Evolutionary conservation across 1,139 yeast genomes (phyloP).

Genomic region (Kurtzmaniella quercitrusa): DNA sequence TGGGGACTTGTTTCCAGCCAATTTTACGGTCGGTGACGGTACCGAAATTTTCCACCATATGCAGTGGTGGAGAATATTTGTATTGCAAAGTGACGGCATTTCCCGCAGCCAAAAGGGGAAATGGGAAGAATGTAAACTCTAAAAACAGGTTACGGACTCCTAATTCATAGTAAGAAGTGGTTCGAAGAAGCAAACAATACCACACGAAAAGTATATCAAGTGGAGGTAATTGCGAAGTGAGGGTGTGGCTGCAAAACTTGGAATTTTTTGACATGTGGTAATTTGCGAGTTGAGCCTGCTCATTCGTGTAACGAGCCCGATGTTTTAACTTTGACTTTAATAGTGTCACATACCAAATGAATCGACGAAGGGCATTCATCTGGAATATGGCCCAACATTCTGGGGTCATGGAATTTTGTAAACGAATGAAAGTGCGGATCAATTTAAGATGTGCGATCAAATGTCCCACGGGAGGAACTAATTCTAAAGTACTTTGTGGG

Average conservation of each 20-base stretch:
- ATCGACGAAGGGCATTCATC: conserved; percentile 4
- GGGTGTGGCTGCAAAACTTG: conserved; percentile 3
- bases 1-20: not conserved
- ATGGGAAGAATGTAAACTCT: conserved; percentile 5
- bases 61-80: not conserved
- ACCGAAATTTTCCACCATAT: conserved; percentile 3
- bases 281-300: conserved; percentile 4
- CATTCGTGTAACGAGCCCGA: not conserved
- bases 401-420: not conserved
- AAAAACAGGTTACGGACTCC: conserved; percentile 6
- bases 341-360: conserved; percentile 3
- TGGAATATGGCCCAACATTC: conserved; percentile 3
- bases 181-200: conserved; percentile 3
- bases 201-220: conserved; percentile 5
- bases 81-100: conserved; percentile 1
- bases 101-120: conserved; percentile 4
- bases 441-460: conserved; percentile 6
- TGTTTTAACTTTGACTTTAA: conserved; percentile 4
- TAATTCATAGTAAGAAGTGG: conserved; percentile 5
- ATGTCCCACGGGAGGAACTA: conserved; percentile 4
- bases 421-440: conserved; percentile 1
- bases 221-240: conserved; percentile 4
- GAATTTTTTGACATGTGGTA: conserved; percentile 2
- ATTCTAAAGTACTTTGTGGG: not conserved
- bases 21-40: conserved; percentile 1